Base-by-base conservation (phyloP, 805 yeast genomes). In the Saturnispora bothae region DNA sequence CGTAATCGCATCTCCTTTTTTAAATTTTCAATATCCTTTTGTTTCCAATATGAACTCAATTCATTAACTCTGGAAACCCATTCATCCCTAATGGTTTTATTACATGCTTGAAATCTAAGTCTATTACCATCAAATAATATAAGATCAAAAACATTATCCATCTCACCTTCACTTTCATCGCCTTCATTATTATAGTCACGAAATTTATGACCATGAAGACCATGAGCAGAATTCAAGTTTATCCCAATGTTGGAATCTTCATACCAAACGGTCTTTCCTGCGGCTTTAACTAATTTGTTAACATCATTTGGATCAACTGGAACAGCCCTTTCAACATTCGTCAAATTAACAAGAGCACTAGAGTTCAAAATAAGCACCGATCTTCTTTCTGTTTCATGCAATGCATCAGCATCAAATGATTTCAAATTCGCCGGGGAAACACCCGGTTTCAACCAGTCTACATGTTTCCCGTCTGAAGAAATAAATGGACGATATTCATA, bases 301-400 rank as follows among this genome's bases (percentile, higher is more conserved):
- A 55, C 38, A 2, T 56, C 56, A 1, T 41, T 33, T 1, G 43
- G 35, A 3, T 54, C 45, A n/a, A 68, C 59, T 3, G 58, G 49
- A 14, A 49, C 42, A 4, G 80, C 60, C 0, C 57, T 58, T 6
- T 49, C 53, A 2, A 82, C 65, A 6, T 66, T 63, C 16, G 69
- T 54, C 37, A 88, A 46, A 50, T 85, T 83, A 6, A 88, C 49
- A 12, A 81, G 58, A 0, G 77, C 76, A 21, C 71, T 69, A 0
- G 94, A 69, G 36, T 70, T 69, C 1, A 73, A 53, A 4, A 83
- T 54, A 39, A 71, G 70, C 18, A 65, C 63, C 1, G 76, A 57
- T 36, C 78, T 65, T 41, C 96, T 64, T 43, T 78, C 77, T 30
- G 71, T 69, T 44, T 83, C 89, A 20, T 65, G 63, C n/a, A 74